Evolutionary conservation across 345 rosid species (phyloP), one percentile per base, ranked within the genome.

Genomic region (Eucalyptus tenuipes): DNA sequence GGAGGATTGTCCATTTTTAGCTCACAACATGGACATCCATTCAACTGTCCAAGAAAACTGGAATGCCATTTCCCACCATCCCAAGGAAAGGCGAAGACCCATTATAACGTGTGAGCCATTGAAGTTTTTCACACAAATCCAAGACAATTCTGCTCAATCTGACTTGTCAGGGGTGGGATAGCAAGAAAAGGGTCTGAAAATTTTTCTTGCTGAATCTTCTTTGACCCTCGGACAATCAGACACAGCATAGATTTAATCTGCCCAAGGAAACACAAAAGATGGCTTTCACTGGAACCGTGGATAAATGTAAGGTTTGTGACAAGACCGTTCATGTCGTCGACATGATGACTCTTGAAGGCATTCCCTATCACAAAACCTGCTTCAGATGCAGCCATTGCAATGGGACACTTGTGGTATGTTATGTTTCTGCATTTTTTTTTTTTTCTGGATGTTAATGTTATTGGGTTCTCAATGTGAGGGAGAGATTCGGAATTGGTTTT

Each of bases 301-400:
- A 93, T 86, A 93, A 92, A 85, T 93, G 95, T 91, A 92, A 93
- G 91, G 95, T 93, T 22, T 93, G 95, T 85, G 94, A 91, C 85
- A 93, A 92, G 93, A 93, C 94, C 44, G 94, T 92, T 89, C 92
- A 92, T 88, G 92, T 91, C 37, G 93, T 93, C 47, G 95, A 93
- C 59, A 86, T 92, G 92, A 86, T 93, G 93, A 86, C 95, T 50
- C 89, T 93, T 31, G 95, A 93, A 89, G 95, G 95, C 18, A 90
- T 86, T 55, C 93, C 95, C 59, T 93, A 92, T 64, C 94, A 93
- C 88, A 93, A 92, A 90, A 87, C 92, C 40, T 92, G 95, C 89
- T 93, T 93, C 91, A 91, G 90, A 79, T 93, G 95, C 92, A 91
- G 90, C 94, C 95, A 93, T 37, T 93, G 95, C 95, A 92, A 91